Conservation (phyloP, 306 rosid genomes). For the Styphnolobium japonicum region DNA sequence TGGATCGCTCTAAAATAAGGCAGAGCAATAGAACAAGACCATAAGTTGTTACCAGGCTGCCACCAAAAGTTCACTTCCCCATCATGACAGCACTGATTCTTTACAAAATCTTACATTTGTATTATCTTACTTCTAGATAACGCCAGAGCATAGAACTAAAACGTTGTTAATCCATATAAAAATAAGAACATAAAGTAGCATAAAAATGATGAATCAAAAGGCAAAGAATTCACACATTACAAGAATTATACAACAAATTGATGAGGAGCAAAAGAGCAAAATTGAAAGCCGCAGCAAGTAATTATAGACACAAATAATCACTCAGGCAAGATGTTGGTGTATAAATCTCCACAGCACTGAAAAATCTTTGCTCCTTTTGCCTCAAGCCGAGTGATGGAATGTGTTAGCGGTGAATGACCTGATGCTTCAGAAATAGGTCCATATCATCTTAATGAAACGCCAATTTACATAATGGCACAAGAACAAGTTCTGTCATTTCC, state of each 20-base stretch:
- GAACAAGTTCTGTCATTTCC: constrained; percentile 79
- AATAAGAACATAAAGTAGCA: constrained; percentile 34
- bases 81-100: neutral
- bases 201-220: constrained; percentile 53
- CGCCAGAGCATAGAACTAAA: constrained; percentile 22
- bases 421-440: constrained; percentile 31
- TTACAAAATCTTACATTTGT: constrained; percentile 25
- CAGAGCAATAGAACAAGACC: neutral
- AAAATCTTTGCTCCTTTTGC: constrained; percentile 38
- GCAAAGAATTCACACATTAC: constrained; percentile 52
- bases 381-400: constrained; percentile 34
- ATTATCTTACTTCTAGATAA: constrained; percentile 20
- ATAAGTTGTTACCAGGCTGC: neutral
- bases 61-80: neutral
- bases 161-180: constrained; percentile 28
- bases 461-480: constrained; percentile 76
- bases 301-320: constrained; percentile 49
- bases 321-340: constrained; percentile 29
- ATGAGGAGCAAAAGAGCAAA: constrained; percentile 51
- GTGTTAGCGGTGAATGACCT: constrained; percentile 37
- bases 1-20: neutral
- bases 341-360: constrained; percentile 27
- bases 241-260: constrained; percentile 53
- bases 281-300: constrained; percentile 66
- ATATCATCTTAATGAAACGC: constrained; percentile 31